phyloP scores from a whole-genome alignment of 225 moss, liverwort and hornwort genomes.

The Pseudoscleropodium purum region DNA sequence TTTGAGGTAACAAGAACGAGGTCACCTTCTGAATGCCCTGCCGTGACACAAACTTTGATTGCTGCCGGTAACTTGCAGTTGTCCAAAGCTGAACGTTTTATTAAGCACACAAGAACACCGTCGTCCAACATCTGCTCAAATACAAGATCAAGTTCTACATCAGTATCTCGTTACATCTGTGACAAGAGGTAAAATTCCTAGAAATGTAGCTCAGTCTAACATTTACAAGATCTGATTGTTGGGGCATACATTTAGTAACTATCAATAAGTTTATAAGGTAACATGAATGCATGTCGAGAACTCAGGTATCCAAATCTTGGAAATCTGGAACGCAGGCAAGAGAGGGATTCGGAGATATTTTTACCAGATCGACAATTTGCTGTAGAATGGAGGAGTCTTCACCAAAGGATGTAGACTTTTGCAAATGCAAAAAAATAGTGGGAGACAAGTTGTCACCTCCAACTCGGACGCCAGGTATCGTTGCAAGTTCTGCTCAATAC shows the following conservation, averaged over 20 bases:
- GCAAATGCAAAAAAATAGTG: conserved; percentile 55
- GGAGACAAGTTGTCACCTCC: conserved; percentile 71
- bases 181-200: neutral
- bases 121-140: conserved; percentile 62
- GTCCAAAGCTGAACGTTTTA: conserved; percentile 70
- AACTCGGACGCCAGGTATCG: conserved; percentile 52
- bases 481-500: conserved; percentile 33
- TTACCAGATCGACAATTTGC: conserved; percentile 64
- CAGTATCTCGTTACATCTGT: neutral
- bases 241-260: neutral
- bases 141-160: neutral
- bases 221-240: neutral
- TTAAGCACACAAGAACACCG: conserved; percentile 48
- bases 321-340: neutral
- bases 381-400: conserved; percentile 49
- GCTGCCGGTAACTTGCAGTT: conserved; percentile 75
- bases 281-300: neutral
- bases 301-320: neutral
- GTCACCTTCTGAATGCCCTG: conserved; percentile 80
- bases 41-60: conserved; percentile 62
- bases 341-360: neutral
- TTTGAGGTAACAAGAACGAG: conserved; percentile 42
- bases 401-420: conserved; percentile 39
- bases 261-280: neutral
- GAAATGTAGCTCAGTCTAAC: neutral